phyloP scores from a whole-genome alignment of 2,329 filamentous ascomycete genomes.

The Sporothrix sp. region DNA sequence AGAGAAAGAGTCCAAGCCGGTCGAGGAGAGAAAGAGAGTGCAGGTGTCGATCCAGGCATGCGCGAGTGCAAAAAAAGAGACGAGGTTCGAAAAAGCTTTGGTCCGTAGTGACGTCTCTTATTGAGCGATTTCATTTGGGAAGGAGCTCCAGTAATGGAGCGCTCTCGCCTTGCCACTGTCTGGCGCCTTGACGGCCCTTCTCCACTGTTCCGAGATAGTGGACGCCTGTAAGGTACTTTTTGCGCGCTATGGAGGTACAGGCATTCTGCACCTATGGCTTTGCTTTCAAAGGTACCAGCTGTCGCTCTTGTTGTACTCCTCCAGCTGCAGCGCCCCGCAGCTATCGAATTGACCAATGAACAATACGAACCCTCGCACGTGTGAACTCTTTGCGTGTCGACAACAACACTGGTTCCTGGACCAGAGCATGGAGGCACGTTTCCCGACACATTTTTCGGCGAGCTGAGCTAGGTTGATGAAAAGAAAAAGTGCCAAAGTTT shows the following conservation, averaged over 20 bases:
- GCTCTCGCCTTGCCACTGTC: neutral
- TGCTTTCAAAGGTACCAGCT: too few species aligned
- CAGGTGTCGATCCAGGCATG: too few species aligned
- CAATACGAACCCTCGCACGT: neutral
- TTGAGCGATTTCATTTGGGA: slow-evolving; percentile 9
- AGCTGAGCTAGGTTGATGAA: too few species aligned
- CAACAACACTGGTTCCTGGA: too few species aligned
- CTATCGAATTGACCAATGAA: slow-evolving; percentile 9
- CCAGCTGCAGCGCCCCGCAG: neutral
- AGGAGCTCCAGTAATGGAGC: neutral
- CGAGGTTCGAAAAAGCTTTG: neutral
- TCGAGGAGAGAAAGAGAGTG: neutral
- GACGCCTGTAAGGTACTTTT: too few species aligned
- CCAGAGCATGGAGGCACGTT: too few species aligned
- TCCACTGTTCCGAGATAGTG: too few species aligned
- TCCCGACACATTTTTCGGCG: too few species aligned
- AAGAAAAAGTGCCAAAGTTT: neutral
- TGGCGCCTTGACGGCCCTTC: neutral
- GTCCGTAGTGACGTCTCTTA: slow-evolving; percentile 6
- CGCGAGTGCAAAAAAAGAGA: neutral
- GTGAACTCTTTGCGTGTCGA: too few species aligned
- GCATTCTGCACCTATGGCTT: too few species aligned
- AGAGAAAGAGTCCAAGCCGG: neutral
- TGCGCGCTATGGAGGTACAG: too few species aligned
- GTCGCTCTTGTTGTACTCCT: too few species aligned